Base-by-base conservation (phyloP, 2,329 filamentous ascomycete species). In the Aureobasidium zeae region DNA sequence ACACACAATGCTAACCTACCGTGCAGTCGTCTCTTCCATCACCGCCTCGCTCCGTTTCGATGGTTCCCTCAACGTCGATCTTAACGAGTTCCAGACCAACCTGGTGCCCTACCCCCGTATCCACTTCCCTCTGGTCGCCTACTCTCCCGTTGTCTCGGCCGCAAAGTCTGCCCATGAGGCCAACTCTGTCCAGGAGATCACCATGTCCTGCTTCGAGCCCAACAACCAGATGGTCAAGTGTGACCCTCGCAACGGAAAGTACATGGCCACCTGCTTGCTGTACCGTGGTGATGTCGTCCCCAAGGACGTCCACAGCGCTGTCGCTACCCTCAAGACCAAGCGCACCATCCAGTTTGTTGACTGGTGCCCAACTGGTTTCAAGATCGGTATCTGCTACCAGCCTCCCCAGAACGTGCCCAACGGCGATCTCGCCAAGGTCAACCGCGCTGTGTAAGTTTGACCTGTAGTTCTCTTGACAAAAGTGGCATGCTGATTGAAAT, bases 221-320 rank as follows among this genome's bases (percentile, higher is more conserved):
- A 85, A 95, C 81, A 95, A 94, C 81, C 89, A 98, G 82, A 98
- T 98, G 89, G 89, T 98, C 67, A 94, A 94, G 78, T 98, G 89
- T 65, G 91, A 98, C 67, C 89, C 89, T 57, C 87, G 88, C 63
- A 88, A 93, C 68, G 89, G 89, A 70, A 98, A 98, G 78, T 98
- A 98, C 79, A 98, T 98, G 89, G 89, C 89, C 53, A 95, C 88
- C 59, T 95, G 88, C 69, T 70, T 98, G 70, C 74, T 98, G 66
- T 98, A 98, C 79, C 89, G 89, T 65, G 91, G 89, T 68, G 91
- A 96, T 61, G 89, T 98, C 57, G 91, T 96, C 51, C 86, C 89
- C 69, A 93, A 94, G 72, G 89, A 96, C 61, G 85, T 86, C 55
- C 86, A 95, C 74, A 78, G 72, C 49, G 89, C 91, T 53, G 88